A percentile compares a stretch with the other conserved stretches of the same genome.
Evolutionary conservation across 805 yeast species (phyloP).

Genomic region (Scheffersomyces amazonensis): DNA sequence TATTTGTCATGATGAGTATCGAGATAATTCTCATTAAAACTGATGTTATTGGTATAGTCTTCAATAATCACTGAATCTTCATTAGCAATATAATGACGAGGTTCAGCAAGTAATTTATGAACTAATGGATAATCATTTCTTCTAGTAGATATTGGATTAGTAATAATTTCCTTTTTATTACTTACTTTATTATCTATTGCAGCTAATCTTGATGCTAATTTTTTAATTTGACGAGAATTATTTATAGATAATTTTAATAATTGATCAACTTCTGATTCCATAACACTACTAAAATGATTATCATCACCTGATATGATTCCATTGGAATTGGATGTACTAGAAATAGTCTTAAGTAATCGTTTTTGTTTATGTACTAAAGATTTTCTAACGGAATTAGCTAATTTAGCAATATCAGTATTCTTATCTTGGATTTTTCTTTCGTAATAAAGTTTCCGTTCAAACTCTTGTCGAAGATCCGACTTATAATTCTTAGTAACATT

Average conservation of each 20-base stretch:
- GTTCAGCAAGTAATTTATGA: constrained; percentile 5
- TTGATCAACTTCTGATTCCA: constrained; percentile 6
- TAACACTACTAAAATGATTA: constrained; percentile 9
- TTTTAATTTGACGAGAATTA: constrained; percentile 11
- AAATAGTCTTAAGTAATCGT: constrained; percentile 7
- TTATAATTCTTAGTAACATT: constrained; percentile 30
- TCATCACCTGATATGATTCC: constrained; percentile 3
- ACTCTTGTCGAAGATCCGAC: constrained; percentile 32
- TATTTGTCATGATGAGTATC: neutral
- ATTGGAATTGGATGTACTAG: neutral
- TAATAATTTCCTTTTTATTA: neutral
- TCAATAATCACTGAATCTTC: neutral
- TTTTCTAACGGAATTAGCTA: constrained; percentile 18
- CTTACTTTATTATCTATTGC: constrained; percentile 9
- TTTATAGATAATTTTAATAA: constrained; percentile 10
- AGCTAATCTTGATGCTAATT: constrained; percentile 9
- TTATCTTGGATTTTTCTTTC: constrained; percentile 41
- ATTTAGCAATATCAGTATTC: constrained; percentile 34
- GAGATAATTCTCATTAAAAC: neutral
- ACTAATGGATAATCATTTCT: constrained; percentile 12
- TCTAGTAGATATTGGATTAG: neutral
- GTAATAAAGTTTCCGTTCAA: constrained; percentile 27
- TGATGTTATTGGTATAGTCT: neutral
- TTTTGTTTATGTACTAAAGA: constrained; percentile 9
- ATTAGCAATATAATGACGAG: neutral